Evolutionary conservation across 768 basidiomycete genomes (phyloP), one percentile per base, ranked within the genome.

Genomic region (Termitomyces heimii): DNA sequence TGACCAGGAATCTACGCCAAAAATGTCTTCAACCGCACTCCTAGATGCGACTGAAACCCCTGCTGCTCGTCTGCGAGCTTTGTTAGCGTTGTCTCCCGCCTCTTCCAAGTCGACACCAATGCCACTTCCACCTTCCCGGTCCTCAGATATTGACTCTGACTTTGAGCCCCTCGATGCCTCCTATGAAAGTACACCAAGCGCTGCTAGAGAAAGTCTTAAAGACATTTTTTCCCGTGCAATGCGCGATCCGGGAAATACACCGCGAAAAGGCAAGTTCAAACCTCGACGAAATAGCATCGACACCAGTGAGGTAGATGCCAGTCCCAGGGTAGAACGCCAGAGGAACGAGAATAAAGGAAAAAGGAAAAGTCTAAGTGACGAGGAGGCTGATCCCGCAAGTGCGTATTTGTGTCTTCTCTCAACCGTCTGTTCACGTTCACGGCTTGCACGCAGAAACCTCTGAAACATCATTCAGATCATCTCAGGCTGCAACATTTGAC

Each of bases 221-320:
- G 78, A 82, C 56, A 74, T 91, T 31, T 88, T 91, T 65, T 81
- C 81, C n/a, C 78, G 77, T 55, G 86, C 84, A 2, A 72, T 83
- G 47, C 81, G 83, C 39, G 83, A 86, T 22, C 78, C 86, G 0
- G 85, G 82, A 3, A 78, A 81, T 61, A 87, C 85, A 5, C 85
- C 88, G 2, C 77, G 78, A 65, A 89, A 84, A 67, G 65, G 58
- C 22, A 70, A 61, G 58, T 63, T 54, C 37, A 70, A 74, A 60
- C 67, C 55, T n/a, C 71, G 83, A 54, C 71, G 83, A 66, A 85
- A 81, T 62, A 88, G 84, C 65, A 75, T 85, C 48, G 83, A 83
- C 63, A 65, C 69, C 7, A 85, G 84, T 63, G 83, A 85, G 54
- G 79, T 82, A 40, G 85, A 87, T 54, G 73, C 74, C 14, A 82